phyloP scores from a whole-genome alignment of 768 basidiomycete genomes.

The Russula earlei region DNA sequence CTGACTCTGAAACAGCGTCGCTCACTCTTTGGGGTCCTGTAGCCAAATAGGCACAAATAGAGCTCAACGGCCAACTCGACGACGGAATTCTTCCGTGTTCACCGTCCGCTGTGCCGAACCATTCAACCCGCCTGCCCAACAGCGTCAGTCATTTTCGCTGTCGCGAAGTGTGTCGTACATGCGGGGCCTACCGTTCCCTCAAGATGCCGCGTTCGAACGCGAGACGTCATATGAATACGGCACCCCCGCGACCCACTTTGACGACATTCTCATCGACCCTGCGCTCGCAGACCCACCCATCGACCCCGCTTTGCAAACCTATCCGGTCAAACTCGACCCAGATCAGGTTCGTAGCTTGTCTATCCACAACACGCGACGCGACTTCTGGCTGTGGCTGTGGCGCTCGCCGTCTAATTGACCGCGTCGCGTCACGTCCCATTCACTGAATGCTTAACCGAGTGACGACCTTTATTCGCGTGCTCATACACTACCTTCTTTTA shows the following conservation, averaged over 20 bases:
- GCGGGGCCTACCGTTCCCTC: conserved; percentile 54
- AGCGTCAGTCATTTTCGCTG: background rate
- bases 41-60: conserved; percentile 19
- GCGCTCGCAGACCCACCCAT: conserved; percentile 45
- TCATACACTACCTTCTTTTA: conserved; percentile 11
- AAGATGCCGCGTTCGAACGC: conserved; percentile 38
- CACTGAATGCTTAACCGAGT: background rate
- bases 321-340: conserved; percentile 15
- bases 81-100: conserved; percentile 16
- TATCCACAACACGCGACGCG: conserved; percentile 17
- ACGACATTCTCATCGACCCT: conserved; percentile 75
- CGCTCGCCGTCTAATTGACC: conserved; percentile 29
- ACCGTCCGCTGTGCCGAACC: conserved; percentile 1
- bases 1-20: background rate
- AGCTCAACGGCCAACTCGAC: conserved; percentile 20
- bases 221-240: conserved; percentile 51
- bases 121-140: background rate
- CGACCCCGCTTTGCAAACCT: conserved; percentile 41
- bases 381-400: conserved; percentile 19
- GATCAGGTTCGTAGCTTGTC: conserved; percentile 32
- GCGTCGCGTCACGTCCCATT: conserved; percentile 61
- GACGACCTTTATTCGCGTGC: conserved; percentile 10
- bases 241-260: conserved; percentile 45
- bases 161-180: conserved; percentile 28
- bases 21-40: conserved; percentile 2